Percentiles rank a stretch among this genome's conserved stretches.
Evolutionary conservation across 1,284 basidiomycete genomes (phyloP).

Genomic region (Calocybe gambosa): DNA sequence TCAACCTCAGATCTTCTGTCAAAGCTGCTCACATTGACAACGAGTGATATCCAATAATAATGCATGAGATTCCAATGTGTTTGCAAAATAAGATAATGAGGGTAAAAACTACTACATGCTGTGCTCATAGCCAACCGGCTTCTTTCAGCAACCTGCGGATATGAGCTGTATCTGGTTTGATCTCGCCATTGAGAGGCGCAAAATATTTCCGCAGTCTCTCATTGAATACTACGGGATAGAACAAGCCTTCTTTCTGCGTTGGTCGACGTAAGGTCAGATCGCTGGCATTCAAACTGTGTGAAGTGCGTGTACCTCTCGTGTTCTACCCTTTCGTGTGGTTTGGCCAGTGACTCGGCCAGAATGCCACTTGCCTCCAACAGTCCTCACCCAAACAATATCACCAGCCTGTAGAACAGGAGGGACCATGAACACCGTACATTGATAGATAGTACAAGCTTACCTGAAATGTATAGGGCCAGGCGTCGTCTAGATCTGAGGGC

Average conservation of each 20-base stretch:
- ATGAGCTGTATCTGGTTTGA: conserved; percentile 48
- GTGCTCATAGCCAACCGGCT: conserved; percentile 32
- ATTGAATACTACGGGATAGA: conserved; percentile 43
- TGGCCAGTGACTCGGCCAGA: conserved; percentile 39
- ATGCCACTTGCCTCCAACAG: conserved; percentile 43
- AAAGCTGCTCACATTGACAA: too few relatives aligned
- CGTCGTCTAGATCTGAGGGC: conserved; percentile 45
- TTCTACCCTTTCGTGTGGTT: conserved; percentile 36
- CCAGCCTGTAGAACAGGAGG: conserved; percentile 29
- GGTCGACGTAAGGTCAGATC: conserved; percentile 7
- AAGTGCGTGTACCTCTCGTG: conserved; percentile 35
- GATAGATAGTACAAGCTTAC: conserved; percentile 26
- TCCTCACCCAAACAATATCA: conserved; percentile 49
- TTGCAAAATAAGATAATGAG: not conserved
- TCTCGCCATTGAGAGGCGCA: conserved; percentile 55
- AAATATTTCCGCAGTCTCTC: conserved; percentile 47
- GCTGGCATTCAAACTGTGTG: not conserved
- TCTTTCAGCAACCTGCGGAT: conserved; percentile 36
- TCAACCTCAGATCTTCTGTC: too few relatives aligned
- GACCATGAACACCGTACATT: not conserved
- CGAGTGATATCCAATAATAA: too few relatives aligned
- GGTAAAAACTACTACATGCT: not conserved
- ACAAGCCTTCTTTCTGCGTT: conserved; percentile 38
- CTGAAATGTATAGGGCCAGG: conserved; percentile 48
- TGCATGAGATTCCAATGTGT: too few relatives aligned